Evolutionary conservation across 164 flowering plant species (phyloP).

Genomic region (Kingdonia uniflora): DNA sequence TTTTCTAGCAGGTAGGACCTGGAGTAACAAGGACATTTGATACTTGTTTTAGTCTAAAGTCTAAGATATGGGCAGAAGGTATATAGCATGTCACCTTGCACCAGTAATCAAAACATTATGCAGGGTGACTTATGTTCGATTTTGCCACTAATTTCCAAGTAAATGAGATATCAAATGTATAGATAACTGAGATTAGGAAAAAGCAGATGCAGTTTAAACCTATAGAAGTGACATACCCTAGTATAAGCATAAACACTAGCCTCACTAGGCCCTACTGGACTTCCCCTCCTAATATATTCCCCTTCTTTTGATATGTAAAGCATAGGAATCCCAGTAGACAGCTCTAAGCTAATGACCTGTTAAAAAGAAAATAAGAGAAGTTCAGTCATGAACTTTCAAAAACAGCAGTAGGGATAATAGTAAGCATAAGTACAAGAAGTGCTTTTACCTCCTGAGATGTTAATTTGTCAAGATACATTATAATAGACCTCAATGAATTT

Average conservation of each 20-base stretch:
- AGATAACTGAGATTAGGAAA: no score
- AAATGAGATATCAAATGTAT: background rate
- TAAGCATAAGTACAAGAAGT: slow-evolving; percentile 1
- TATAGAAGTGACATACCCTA: slow-evolving; percentile 43
- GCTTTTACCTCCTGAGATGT: slow-evolving; percentile 81
- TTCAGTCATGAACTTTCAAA: slow-evolving; percentile 2
- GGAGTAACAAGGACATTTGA: no score
- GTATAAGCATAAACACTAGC: slow-evolving; percentile 99
- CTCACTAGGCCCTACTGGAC: slow-evolving; percentile 84
- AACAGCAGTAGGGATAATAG: background rate
- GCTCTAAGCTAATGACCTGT: slow-evolving; percentile 89
- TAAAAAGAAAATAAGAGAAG: background rate
- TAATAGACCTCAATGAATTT: slow-evolving; percentile 92
- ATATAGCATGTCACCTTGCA: no score
- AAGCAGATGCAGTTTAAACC: no score
- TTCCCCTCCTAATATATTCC: slow-evolving; percentile 82
- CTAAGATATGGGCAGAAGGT: no score
- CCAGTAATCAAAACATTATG: no score
- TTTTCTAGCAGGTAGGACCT: no score
- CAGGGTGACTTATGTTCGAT: no score
- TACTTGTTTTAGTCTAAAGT: no score
- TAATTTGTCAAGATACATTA: slow-evolving; percentile 95
- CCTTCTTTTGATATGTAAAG: slow-evolving; percentile 93
- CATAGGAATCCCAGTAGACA: slow-evolving; percentile 95
- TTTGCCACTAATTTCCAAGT: no score